Evolutionary conservation across 495 filamentous ascomycete genomes (phyloP).

Genomic region (Xylaria curta): DNA sequence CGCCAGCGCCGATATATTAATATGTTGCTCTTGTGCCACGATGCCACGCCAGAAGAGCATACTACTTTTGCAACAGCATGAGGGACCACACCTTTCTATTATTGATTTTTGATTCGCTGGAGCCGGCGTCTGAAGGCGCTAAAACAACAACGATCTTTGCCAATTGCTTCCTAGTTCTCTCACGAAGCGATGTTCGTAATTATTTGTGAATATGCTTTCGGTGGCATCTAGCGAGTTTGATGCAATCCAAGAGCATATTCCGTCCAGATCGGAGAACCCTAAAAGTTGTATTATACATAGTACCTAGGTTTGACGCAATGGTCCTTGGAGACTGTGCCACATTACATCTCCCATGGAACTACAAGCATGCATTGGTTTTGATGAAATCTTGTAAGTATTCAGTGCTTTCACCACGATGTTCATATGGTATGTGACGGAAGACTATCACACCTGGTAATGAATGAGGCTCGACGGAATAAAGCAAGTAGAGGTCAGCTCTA

Average conservation of each 20-base stretch:
- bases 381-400: background rate
- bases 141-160: slow-evolving; percentile 19
- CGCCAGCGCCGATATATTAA: slow-evolving; percentile 36
- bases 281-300: background rate
- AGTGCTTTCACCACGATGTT: background rate
- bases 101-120: slow-evolving; percentile 16
- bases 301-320: background rate
- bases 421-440: background rate
- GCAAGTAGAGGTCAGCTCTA: background rate
- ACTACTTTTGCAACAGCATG: slow-evolving; percentile 25
- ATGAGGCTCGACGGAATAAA: background rate
- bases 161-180: slow-evolving; percentile 2
- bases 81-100: slow-evolving; percentile 15
- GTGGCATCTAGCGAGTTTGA: slow-evolving; percentile 10
- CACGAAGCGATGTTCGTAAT: background rate
- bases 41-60: slow-evolving; percentile 35
- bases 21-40: slow-evolving; percentile 39
- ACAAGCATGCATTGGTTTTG: background rate
- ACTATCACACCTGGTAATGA: background rate
- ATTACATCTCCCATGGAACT: too few species aligned
- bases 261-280: slow-evolving; percentile 8
- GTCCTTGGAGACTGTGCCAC: background rate
- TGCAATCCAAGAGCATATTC: background rate
- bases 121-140: slow-evolving; percentile 5
- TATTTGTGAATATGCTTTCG: slow-evolving; percentile 6